phyloP scores from a whole-genome alignment of 139 green algal species.

The Tetradesmus obliquus region DNA sequence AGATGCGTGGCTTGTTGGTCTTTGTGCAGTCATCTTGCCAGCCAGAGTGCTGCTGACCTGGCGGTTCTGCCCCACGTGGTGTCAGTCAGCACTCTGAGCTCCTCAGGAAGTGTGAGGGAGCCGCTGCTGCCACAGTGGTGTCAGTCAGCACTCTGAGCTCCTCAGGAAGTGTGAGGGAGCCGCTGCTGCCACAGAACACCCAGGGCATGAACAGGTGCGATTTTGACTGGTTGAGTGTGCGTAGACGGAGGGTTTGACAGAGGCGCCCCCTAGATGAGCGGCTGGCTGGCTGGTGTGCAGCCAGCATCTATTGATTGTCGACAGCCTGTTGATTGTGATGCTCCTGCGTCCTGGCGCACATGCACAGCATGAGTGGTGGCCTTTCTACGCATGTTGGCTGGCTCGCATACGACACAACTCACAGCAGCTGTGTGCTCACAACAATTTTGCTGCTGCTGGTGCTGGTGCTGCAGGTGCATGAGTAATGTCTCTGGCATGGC shows the following conservation, averaged over 20 bases:
- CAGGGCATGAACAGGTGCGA: conserved; percentile 2
- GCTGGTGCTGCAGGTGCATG: background rate
- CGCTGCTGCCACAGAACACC: background rate
- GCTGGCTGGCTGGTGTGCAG: too few species aligned
- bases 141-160: background rate
- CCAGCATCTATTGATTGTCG: background rate
- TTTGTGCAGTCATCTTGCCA: background rate
- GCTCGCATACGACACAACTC: too few species aligned
- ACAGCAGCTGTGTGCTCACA: too few species aligned
- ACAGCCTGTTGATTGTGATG: too few species aligned
- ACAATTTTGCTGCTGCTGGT: background rate
- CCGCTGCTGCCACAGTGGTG: conserved; percentile 5
- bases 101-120: background rate
- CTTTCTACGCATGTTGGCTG: too few species aligned
- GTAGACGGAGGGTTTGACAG: too few species aligned
- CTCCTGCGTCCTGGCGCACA: background rate
- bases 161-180: background rate
- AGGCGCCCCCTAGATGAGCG: too few species aligned
- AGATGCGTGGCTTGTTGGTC: too few species aligned
- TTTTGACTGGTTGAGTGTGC: too few species aligned
- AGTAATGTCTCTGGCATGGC: background rate
- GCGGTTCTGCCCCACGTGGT: background rate
- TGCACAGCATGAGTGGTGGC: background rate
- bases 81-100: background rate
- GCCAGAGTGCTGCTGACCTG: background rate